A percentile compares a stretch with the other conserved stretches of the same genome.
These are phyloP conservation scores for Globisporangium echinulatum DNA, from an alignment of 352 stramenopile genomes.

Conservation along the genomic window DNA sequence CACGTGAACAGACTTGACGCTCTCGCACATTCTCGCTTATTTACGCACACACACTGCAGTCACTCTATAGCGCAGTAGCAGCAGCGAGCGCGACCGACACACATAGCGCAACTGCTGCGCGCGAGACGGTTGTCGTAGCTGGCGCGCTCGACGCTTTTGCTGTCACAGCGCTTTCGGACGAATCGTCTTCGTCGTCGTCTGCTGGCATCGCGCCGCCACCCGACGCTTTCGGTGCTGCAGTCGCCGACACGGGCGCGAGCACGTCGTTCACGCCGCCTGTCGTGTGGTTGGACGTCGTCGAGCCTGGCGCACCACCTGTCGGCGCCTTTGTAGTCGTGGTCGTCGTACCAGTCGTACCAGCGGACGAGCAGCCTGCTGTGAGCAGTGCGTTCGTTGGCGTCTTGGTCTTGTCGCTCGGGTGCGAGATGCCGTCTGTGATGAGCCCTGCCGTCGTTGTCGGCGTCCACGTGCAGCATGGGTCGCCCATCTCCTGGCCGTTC, in stretches of 20 bases:
- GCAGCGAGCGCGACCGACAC: conserved; percentile 4
- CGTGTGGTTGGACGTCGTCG: conserved; percentile 19
- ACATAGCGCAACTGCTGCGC: conserved; percentile 6
- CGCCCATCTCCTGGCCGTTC: conserved; percentile 81
- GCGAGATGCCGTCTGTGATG: conserved; percentile 48
- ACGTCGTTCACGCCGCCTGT: conserved; percentile 17
- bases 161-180: conserved; percentile 35
- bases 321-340: conserved; percentile 11
- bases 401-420: conserved; percentile 52
- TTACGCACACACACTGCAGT: neutral
- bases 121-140: conserved; percentile 4
- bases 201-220: conserved; percentile 12
- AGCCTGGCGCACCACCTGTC: neutral
- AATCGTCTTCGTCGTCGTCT: conserved; percentile 60
- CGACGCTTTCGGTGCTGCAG: neutral
- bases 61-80: neutral
- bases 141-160: neutral
- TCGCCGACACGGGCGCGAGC: conserved; percentile 28
- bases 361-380: conserved; percentile 31
- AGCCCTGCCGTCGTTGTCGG: conserved; percentile 29
- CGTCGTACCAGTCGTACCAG: conserved; percentile 5
- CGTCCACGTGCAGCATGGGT: conserved; percentile 80
- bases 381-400: conserved; percentile 45
- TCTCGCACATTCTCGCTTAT: neutral
- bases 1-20: neutral